Base-by-base conservation (phyloP, 768 basidiomycete genomes). In the Leccinum variicolor region DNA sequence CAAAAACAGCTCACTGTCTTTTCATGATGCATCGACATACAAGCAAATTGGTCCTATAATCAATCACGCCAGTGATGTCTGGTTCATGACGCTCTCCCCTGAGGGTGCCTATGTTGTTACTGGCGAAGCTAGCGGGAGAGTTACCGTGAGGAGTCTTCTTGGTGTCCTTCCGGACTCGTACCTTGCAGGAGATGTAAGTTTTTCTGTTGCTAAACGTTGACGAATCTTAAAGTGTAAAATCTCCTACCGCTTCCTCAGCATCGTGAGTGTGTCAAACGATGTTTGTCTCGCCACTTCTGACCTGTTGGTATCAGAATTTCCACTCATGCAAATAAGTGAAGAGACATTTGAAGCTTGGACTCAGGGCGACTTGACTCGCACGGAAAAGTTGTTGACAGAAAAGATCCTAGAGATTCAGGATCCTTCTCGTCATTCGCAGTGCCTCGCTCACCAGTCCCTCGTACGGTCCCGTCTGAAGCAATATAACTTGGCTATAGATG, bases 361-460 rank as follows among this genome's bases (percentile, higher is more conserved):
- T 8, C 21, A 43, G 1, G 43, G 49, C 3, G 25, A 54, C 29
- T 23, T 59, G 7, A 23, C 15, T 19, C 34, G 39, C 3, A 26
- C 19, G 0, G 60, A 61, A 52, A n/a, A 48, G 29, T 14, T 52
- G 21, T 21, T 61, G 28, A 26, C 28, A 3, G 26, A 50, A 26
- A 51, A 53, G 0, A 45, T 60, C 8, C 0, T 5, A 3, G 25
- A 14, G 4, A 7, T 28, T 0, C 34, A 25, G 2, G 19, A 25
- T 21, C 17, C 14, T 25, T 34, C n/a, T 28, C 34, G 29, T n/a
- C 50, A 14, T 11, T 31, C 61, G 11, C 29, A 14, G 1, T 19
- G 33, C 7, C 60, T 60, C 1, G 58, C 60, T 15, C 28, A 47
- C 3, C 60, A 50, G 0, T 19, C 57, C 2, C 15, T 61, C 5